phyloP scores from a whole-genome alignment of 805 yeast genomes.

The Zygosaccharomyces kombuchaensis region DNA sequence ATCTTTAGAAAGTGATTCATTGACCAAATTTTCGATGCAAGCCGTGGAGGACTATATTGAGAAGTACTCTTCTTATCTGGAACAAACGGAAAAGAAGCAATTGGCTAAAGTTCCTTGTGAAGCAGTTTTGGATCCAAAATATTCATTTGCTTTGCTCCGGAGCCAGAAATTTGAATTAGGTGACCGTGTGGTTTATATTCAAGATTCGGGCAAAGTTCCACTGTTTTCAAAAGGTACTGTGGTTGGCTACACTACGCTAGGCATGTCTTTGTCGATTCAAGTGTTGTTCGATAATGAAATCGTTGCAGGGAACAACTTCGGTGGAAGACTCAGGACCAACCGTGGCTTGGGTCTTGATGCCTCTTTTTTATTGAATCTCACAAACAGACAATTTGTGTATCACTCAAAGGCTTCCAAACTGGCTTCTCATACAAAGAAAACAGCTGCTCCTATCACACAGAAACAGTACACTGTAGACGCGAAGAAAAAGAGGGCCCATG shows the following conservation, averaged over 20 bases:
- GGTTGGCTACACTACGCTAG: constrained; percentile 63
- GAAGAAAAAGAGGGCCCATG: constrained; percentile 38
- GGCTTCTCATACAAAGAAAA: constrained; percentile 32
- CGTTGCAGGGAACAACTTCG: constrained; percentile 76
- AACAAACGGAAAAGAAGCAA: constrained; percentile 47
- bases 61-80: constrained; percentile 43
- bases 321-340: constrained; percentile 68
- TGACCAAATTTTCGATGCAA: constrained; percentile 60
- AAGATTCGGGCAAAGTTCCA: constrained; percentile 86
- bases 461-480: constrained; percentile 28
- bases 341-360: constrained; percentile 85
- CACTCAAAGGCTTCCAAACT: constrained; percentile 61
- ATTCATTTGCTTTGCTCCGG: constrained; percentile 65
- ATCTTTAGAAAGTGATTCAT: constrained; percentile 70
- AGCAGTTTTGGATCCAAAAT: constrained; percentile 73
- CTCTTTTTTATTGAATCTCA: constrained; percentile 71
- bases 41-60: constrained; percentile 62
- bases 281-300: constrained; percentile 81
- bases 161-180: constrained; percentile 79
- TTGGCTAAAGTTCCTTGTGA: constrained; percentile 79
- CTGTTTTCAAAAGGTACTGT: constrained; percentile 86
- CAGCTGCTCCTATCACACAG: constrained; percentile 11
- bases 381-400: constrained; percentile 68
- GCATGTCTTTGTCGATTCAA: constrained; percentile 53
- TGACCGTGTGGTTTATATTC: constrained; percentile 82